Base-by-base conservation (phyloP, 2,329 filamentous ascomycete species). In the Diaporthe destruens region DNA sequence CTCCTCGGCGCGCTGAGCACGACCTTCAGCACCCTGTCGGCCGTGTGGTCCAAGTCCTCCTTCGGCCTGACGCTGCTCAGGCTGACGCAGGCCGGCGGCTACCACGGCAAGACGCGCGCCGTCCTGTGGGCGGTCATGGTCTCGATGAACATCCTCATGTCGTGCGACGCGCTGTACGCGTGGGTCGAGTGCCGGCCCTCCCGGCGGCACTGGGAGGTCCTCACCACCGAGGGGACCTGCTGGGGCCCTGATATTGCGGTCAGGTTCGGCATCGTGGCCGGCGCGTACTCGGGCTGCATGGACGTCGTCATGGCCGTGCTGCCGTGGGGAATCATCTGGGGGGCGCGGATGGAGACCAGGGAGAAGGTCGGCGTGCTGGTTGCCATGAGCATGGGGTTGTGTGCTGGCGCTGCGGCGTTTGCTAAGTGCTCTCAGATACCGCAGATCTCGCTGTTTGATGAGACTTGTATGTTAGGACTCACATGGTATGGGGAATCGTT, bases 51-150 rank as follows among this genome's bases (percentile, higher is more conserved):
- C 72, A 84, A 83, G 75, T 82, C 80, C 1, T 82, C 81, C 0
- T 82, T 83, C 69, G 81, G 79, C 18, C 72, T 82, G 11, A 82
- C 80, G 2, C 75, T 82, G 54, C 76, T 82, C 36, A 78, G 81
- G 1, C 77, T 82, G 23, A 77, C 77, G 36, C 59, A 65, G 23
- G 59, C 49, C 42, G 59, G 59, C 20, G n/a, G n/a, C n/a, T n/a
- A n/a, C n/a, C 74, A 72, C 57, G 74, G 77, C 12, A 76, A 78
- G 75, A 69, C 76, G 9, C 77, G 74, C 44, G 59, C 25, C 3
- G 18, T 77, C 23, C 67, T 81, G 47, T 81, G 80, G 81, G 77
- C 77, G 51, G 76, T 80, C n/a, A 79, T 82, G 49, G 29, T 80
- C 5, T 79, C 78, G 12, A 75, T 82, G 67, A 81, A 82, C 71